Evolutionary conservation across 2,329 filamentous ascomycete genomes (phyloP).

Genomic region (Scorias spongiosa): DNA sequence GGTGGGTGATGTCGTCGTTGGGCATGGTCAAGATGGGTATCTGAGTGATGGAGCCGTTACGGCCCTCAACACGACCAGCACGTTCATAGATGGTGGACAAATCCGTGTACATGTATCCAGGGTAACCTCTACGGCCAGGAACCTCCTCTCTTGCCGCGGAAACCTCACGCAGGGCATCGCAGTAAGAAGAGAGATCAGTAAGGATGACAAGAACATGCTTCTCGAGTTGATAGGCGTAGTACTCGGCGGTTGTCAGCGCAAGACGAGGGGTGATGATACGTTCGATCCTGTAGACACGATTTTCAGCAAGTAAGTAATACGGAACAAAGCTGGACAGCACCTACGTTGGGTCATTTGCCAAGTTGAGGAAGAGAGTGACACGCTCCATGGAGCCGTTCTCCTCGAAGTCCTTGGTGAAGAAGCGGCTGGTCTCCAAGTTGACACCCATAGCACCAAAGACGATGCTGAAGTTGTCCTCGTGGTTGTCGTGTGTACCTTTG

Average conservation of each 20-base stretch:
- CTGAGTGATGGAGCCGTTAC: slow-evolving; percentile 97
- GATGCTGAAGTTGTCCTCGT: slow-evolving; percentile 99
- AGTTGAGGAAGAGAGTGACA: slow-evolving; percentile 92
- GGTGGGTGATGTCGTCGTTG: slow-evolving; percentile 98
- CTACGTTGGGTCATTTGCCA: slow-evolving; percentile 96
- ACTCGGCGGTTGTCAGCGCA: slow-evolving; percentile 93
- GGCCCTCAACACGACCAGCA: slow-evolving; percentile 89
- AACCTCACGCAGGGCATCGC: slow-evolving; percentile 95
- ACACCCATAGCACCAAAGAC: slow-evolving; percentile 99
- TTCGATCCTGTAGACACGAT: slow-evolving; percentile 55
- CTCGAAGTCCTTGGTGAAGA: slow-evolving; percentile 97
- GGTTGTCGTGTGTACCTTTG: slow-evolving; percentile 90
- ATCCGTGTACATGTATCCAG: slow-evolving; percentile 99
- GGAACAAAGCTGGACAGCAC: slow-evolving; percentile 15
- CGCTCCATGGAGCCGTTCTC: slow-evolving; percentile 98
- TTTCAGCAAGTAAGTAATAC: background rate
- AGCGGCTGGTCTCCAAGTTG: slow-evolving; percentile 95
- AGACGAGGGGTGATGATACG: slow-evolving; percentile 99
- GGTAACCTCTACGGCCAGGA: slow-evolving; percentile 95
- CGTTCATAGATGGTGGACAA: slow-evolving; percentile 99
- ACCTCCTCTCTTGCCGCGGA: slow-evolving; percentile 97
- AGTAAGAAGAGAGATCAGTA: slow-evolving; percentile 95
- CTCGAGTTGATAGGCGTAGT: slow-evolving; percentile 99
- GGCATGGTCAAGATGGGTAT: slow-evolving; percentile 99
- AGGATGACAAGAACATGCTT: slow-evolving; percentile 99